A percentile compares a stretch with the other conserved stretches of the same genome.
phyloP scores from a whole-genome alignment of 768 basidiomycete species.

The Rhodotorula taiwanensis region DNA sequence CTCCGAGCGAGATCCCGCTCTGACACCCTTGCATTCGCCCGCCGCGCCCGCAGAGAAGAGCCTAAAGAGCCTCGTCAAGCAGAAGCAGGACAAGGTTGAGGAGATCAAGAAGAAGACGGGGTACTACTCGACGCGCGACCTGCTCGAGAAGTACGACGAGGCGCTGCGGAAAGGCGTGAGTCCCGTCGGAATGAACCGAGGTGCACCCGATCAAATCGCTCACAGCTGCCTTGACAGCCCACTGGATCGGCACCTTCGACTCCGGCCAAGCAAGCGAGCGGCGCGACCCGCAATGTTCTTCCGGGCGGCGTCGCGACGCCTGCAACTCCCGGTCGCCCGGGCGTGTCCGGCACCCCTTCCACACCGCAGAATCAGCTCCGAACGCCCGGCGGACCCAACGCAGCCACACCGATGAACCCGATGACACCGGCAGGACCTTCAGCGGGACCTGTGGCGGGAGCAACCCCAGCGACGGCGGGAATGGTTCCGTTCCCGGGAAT shows the following conservation, averaged over 20 bases:
- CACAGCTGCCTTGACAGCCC: neutral
- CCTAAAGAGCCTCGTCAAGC: slow-evolving; percentile 69
- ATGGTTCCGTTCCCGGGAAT: too few relatives aligned
- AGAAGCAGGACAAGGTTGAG: slow-evolving; percentile 78
- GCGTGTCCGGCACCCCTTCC: neutral
- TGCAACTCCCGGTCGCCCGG: slow-evolving; percentile 9
- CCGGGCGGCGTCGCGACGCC: slow-evolving; percentile 11
- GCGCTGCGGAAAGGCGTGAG: slow-evolving; percentile 35
- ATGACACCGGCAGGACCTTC: too few relatives aligned
- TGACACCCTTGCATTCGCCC: neutral
- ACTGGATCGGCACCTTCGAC: neutral
- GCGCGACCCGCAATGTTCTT: neutral
- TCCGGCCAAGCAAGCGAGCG: neutral
- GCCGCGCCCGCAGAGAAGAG: slow-evolving; percentile 15
- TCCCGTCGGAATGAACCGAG: too few relatives aligned
- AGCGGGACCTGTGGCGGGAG: slow-evolving; percentile 35
- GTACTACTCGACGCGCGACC: slow-evolving; percentile 81
- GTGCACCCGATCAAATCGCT: too few relatives aligned
- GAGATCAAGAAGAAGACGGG: slow-evolving; percentile 98
- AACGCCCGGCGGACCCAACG: too few relatives aligned
- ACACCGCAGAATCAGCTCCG: slow-evolving; percentile 5
- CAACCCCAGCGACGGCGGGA: slow-evolving; percentile 36
- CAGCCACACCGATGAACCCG: too few relatives aligned
- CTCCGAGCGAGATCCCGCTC: too few relatives aligned
- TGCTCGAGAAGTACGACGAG: slow-evolving; percentile 85